Conservation (phyloP, 257 asterid species). For the Osmanthus fragrans region DNA sequence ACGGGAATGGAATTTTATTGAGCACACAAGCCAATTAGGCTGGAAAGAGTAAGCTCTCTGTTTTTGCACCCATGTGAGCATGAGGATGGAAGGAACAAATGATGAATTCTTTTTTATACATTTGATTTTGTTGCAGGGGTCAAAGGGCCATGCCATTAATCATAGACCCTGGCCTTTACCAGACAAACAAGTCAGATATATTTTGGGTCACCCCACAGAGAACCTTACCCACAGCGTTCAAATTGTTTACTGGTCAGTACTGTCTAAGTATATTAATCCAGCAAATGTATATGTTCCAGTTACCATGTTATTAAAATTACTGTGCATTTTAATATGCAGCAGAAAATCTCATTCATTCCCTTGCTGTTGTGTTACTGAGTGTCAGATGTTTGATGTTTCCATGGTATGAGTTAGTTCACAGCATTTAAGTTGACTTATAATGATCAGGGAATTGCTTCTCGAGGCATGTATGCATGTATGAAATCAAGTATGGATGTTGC, state of each 20-base stretch:
- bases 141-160: conserved; percentile 85
- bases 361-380: not conserved
- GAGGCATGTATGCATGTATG: not conserved
- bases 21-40: conserved; percentile 68
- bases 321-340: not conserved
- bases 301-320: not conserved
- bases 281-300: not conserved
- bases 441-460: not conserved
- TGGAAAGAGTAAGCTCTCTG: conserved; percentile 73
- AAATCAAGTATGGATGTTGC: not conserved
- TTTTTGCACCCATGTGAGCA: not conserved
- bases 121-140: conserved; percentile 40
- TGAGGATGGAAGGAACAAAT: not conserved
- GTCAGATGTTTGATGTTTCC: not conserved
- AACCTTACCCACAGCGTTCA: conserved; percentile 73
- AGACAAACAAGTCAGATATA: conserved; percentile 60
- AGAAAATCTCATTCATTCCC: not conserved
- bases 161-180: conserved; percentile 82
- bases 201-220: conserved; percentile 63
- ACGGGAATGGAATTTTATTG: conserved; percentile 63
- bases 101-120: not conserved
- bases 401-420: not conserved
- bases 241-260: conserved; percentile 83
- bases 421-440: not conserved
- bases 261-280: not conserved